Evolutionary conservation across 2,329 filamentous ascomycete genomes (phyloP), one percentile per base, ranked within the genome.

Genomic region (Neonectria neomacrospora): DNA sequence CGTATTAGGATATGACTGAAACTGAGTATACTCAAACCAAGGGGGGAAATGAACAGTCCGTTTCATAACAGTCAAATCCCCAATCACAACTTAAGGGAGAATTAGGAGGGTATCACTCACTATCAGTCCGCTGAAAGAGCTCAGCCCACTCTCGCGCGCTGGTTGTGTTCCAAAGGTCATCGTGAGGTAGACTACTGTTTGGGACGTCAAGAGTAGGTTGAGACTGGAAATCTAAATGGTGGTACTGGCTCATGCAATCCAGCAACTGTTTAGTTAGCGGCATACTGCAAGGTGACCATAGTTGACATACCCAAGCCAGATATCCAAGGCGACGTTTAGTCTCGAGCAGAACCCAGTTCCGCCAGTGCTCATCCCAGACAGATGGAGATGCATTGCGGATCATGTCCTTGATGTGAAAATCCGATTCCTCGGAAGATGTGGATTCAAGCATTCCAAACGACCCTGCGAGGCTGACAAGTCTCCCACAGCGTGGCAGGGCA

Each of bases 241-340:
- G 50, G 22, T 64, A 66, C 0, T 42, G 8, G 1, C 44, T 41
- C 65, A 68, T 65, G 2, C 30, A 50, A 7, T 58, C 56, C 2
- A 70, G 22, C 0, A 68, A 10, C 65, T 65, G 4, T 30, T 20
- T 14, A 37, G 11, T 5, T 0, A 5, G 20, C 0, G 18, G 64
- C 10, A 59, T 56, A 44, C 2, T 18, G 18, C 20, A 20, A 48
- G 22, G 28, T 9, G n/a, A 37, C 16, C 14, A 57, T 41, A 55
- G 3, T 41, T 41, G 41, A 28, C 70, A 50, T 10, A 72, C 51
- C 53, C 70, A 67, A 5, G 58, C 58, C 9, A 54, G 32, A 48
- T 66, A 68, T 7, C 57, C 60, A 4, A 68, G 41, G 3, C 66
- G 57, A 6, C 64, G 45, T 47, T 44, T 55, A 22, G 64, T 64